Conservation (phyloP, 164 flowering plant species). For the Protea cynaroides region DNA sequence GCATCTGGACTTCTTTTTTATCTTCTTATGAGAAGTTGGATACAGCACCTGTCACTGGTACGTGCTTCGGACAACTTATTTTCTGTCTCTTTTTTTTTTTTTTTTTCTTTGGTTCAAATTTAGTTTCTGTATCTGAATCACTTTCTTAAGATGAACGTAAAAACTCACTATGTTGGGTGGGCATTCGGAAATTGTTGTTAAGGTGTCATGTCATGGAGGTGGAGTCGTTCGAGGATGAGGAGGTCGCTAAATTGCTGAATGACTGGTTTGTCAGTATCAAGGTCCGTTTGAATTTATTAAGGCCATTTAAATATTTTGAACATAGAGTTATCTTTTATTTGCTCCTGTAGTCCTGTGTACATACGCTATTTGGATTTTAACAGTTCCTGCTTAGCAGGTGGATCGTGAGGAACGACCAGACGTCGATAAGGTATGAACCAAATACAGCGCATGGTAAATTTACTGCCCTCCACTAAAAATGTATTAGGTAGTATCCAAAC, state of each 20-base stretch:
- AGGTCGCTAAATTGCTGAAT: slow-evolving; percentile 73
- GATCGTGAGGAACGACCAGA: slow-evolving; percentile 98
- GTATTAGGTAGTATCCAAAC: too few relatives aligned
- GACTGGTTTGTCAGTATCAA: slow-evolving; percentile 94
- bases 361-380: not conserved
- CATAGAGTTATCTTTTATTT: not conserved
- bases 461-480: not conserved
- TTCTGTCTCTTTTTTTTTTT: not conserved
- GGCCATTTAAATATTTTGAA: not conserved
- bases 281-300: slow-evolving; percentile 28
- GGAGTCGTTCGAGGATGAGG: slow-evolving; percentile 91
- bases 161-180: not conserved
- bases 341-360: not conserved
- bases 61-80: slow-evolving; percentile 17
- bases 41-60: slow-evolving; percentile 99
- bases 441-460: not conserved
- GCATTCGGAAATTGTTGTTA: slow-evolving; percentile 1
- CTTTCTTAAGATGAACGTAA: not conserved
- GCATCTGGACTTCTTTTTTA: not conserved
- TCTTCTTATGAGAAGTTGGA: slow-evolving; percentile 57
- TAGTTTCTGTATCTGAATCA: not conserved
- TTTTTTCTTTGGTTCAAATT: too few relatives aligned
- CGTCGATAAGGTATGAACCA: slow-evolving; percentile 74
- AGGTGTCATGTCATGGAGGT: slow-evolving; percentile 99
- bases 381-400: slow-evolving; percentile 46